Evolutionary conservation across 2,329 filamentous ascomycete genomes (phyloP), one percentile per base, ranked within the genome.

Genomic region (Fusarium camptoceras): DNA sequence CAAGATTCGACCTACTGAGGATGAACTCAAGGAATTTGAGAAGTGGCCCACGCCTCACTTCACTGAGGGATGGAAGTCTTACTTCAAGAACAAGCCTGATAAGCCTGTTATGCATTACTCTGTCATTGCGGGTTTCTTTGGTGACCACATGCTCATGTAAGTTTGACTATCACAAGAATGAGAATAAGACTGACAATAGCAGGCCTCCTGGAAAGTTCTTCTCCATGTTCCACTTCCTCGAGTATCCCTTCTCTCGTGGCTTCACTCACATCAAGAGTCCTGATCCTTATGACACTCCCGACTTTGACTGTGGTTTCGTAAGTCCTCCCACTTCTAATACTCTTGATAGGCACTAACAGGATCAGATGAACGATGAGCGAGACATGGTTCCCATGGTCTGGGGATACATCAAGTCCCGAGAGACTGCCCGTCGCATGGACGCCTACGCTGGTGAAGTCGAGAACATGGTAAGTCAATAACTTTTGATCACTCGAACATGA

Each of bases 41-140:
- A 85, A 79, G 9, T 93, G 92, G 91, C 92, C 92, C 0, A 93
- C 88, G 49, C 88, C 88, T 14, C 89, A 93, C 55, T 95, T 95
- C 83, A 86, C 85, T 47, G 86, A 87, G 9, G 91, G 92, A 4
- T 95, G 92, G 91, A 89, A 94, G 73, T 90, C 87, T 56, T 94
- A 95, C 82, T 95, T 94, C 80, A 92, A 93, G 83, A 81, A 94
- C 77, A 94, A 94, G 83, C 91, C 91, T 2, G 92, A 94, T 80
- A 94, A 94, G 85, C 92, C 92, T 0, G 92, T 94, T 44, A 94
- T 94, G 92, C 92, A 94, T 77, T 94, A 94, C 81, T 91, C 87
- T 3, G 88, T 94, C 58, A 94, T 94, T 75, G 83, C 91, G 18
- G 90, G 90, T 68, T 88, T 84, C 84, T 88, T 88, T 31, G 86